Conservation (phyloP, 148 eudicot genomes). For the Persicaria maculosa region DNA sequence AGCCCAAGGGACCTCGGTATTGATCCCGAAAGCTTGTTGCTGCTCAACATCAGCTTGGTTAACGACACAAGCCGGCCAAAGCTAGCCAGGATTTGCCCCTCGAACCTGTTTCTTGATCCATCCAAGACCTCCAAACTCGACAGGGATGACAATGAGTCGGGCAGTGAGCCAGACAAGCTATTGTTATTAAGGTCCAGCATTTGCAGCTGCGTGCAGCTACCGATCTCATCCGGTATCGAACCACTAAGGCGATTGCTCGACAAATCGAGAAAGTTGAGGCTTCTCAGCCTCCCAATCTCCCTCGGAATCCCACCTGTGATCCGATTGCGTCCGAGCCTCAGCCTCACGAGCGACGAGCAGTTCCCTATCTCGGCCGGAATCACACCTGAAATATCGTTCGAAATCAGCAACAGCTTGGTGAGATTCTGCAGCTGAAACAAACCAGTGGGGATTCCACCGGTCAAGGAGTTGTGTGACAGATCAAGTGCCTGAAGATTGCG, state of each 20-base stretch:
- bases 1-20: slow-evolving; percentile 61
- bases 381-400: slow-evolving; percentile 64
- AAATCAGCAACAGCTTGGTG: slow-evolving; percentile 58
- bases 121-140: slow-evolving; percentile 57
- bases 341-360: slow-evolving; percentile 39
- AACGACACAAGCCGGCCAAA: slow-evolving; percentile 53
- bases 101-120: slow-evolving; percentile 46
- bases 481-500: slow-evolving; percentile 51
- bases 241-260: slow-evolving; percentile 57
- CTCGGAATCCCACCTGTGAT: slow-evolving; percentile 49
- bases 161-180: slow-evolving; percentile 36
- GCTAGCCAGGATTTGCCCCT: slow-evolving; percentile 53
- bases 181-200: slow-evolving; percentile 58
- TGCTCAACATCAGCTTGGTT: slow-evolving; percentile 48
- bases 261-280: slow-evolving; percentile 64
- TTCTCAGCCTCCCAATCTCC: slow-evolving; percentile 49
- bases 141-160: slow-evolving; percentile 50
- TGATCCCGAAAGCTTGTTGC: slow-evolving; percentile 44
- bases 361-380: slow-evolving; percentile 51
- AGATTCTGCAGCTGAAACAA: slow-evolving; percentile 54
- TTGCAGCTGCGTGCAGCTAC: slow-evolving; percentile 49
- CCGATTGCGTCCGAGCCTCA: slow-evolving; percentile 41
- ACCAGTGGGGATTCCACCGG: slow-evolving; percentile 49
- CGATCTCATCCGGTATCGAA: slow-evolving; percentile 56
- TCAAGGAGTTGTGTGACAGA: slow-evolving; percentile 58